Base-by-base conservation (phyloP, 352 stramenopile species). In the Blastocystis hominis region DNA sequence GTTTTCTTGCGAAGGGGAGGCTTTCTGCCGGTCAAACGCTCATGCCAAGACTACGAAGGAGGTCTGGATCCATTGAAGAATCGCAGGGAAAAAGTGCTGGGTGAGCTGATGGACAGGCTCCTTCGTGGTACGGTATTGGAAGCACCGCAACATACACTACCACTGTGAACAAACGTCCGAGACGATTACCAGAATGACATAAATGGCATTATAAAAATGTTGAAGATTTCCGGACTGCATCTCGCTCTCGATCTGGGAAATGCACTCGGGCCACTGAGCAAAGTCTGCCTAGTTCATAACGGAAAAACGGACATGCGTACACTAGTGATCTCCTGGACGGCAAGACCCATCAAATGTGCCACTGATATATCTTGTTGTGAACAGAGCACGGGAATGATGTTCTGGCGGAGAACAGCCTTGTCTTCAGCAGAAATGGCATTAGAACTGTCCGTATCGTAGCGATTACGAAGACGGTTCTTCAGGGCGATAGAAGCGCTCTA, bases 401-500 rank as follows among this genome's bases (percentile, higher is more conserved):
- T 64, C 38, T 84, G 72, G 5, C 53, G 47, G 40, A 84, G 53
- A 44, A 84, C 34, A 30, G 72, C 72, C 30, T 66, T 84, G 44
- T 84, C 72, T 44, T 84, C 53, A 2, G 34, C 50, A 40, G 20
- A 66, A 53, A 84, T 84, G 20, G 62, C 9, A 47, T 84, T 47
- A 5, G 20, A 36, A 5, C 50, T n/a, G n/a, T 44, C 24, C 13
- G 9, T 24, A n/a, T 66, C n/a, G 56, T 84, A 84, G 4, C 72
- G 50, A 30, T 84, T 84, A 2, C 36, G 50, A 13, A 84, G 50
- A 54, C 72, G 46, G 17, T 84, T 84, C 50, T 84, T 84, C 47
- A 84, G 50, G 5, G 72, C 72, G 36, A 84, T 84, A 17, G 72
- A 46, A 56, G 72, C 72, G 44, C 72, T 84, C 72, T 84, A 68